These are phyloP conservation scores for Wickerhamiella australiensis DNA, from an alignment of 805 yeast genomes.

Conservation along the genomic window DNA sequence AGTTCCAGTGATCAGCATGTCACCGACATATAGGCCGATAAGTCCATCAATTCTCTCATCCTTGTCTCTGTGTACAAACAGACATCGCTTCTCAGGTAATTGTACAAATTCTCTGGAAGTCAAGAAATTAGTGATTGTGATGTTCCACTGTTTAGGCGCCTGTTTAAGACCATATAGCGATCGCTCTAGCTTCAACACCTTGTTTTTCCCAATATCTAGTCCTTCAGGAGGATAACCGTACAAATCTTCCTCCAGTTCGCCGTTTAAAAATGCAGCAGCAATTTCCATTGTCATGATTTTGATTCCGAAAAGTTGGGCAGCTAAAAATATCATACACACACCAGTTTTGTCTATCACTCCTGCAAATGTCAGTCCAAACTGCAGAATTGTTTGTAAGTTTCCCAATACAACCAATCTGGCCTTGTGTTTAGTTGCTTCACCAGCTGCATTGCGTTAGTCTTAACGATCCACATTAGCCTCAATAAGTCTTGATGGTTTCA, in stretches of 20 bases:
- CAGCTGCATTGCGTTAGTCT: background rate
- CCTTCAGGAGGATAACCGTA: background rate
- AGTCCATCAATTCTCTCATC: no score
- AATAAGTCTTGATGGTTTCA: background rate
- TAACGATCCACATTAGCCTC: background rate
- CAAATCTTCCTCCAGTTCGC: background rate
- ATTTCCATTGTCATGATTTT: background rate
- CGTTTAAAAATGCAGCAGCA: background rate
- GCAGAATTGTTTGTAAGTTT: background rate
- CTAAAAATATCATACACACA: background rate
- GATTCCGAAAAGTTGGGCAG: background rate
- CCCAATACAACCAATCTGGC: background rate
- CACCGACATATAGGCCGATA: no score
- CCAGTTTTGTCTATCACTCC: background rate
- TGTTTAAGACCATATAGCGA: background rate
- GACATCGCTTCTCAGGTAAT: no score
- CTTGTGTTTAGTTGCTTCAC: background rate
- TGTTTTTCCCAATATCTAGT: background rate
- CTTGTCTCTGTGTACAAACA: no score
- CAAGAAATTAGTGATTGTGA: background rate
- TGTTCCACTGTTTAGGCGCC: background rate
- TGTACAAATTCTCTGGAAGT: no score
- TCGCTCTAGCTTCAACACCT: background rate
- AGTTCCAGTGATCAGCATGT: no score
- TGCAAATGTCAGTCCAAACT: background rate